These are phyloP conservation scores for Daedalea quercina DNA, from an alignment of 768 basidiomycete species.

Conservation along the genomic window DNA sequence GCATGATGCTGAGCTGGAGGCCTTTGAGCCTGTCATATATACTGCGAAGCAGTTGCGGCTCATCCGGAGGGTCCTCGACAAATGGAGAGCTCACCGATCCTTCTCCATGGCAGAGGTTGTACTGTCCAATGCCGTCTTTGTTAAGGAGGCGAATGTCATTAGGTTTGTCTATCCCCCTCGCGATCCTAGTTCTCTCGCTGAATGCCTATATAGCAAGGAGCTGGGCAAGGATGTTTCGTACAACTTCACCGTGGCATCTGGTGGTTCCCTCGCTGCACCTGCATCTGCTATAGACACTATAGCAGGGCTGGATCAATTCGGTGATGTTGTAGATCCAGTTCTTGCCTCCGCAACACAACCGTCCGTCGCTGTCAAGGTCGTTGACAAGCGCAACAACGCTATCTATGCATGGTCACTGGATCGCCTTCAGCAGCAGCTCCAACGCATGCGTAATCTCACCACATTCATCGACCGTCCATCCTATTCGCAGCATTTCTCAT, in stretches of 20 bases:
- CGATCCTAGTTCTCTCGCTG: background rate
- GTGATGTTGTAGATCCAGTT: conserved; percentile 83
- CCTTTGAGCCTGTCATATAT: conserved; percentile 80
- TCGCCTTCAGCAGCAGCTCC: conserved; percentile 80
- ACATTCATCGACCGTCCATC: conserved; percentile 88
- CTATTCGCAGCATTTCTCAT: conserved; percentile 91
- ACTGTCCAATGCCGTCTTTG: conserved; percentile 72
- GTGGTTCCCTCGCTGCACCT: conserved; percentile 71
- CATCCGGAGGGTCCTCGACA: conserved; percentile 75
- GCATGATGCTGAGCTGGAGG: conserved; percentile 49
- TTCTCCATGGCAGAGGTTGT: conserved; percentile 93
- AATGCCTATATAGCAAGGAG: conserved; percentile 54
- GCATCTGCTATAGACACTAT: conserved; percentile 80
- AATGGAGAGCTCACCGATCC: conserved; percentile 78
- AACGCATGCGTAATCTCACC: conserved; percentile 89
- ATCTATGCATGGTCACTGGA: conserved; percentile 91
- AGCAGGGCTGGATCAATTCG: conserved; percentile 85
- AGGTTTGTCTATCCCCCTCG: conserved; percentile 32
- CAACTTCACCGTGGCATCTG: conserved; percentile 89
- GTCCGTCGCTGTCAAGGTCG: conserved; percentile 81
- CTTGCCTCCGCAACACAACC: conserved; percentile 72
- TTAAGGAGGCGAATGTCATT: conserved; percentile 95
- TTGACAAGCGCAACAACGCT: conserved; percentile 81
- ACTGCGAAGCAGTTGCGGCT: conserved; percentile 74
- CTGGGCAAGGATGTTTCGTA: conserved; percentile 83